A percentile compares a stretch with the other conserved stretches of the same genome.
phyloP scores from a whole-genome alignment of 106 monocot genomes.

The Dactylorhiza incarnata region DNA sequence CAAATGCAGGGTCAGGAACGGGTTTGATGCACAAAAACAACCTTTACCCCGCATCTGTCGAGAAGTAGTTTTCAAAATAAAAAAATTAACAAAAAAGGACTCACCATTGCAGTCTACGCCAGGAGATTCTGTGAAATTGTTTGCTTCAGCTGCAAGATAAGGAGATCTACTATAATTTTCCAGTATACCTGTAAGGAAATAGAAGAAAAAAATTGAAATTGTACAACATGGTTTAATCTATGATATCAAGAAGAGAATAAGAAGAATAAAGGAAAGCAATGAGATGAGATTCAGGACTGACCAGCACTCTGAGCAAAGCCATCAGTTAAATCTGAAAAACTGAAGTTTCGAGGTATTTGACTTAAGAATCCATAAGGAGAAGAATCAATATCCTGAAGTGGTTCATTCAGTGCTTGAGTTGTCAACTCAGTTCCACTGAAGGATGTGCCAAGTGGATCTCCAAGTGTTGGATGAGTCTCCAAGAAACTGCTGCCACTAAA shows the following conservation, averaged over 20 bases:
- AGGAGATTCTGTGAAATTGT: constrained; percentile 48
- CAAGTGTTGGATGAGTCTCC: constrained; percentile 45
- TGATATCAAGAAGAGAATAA: not conserved
- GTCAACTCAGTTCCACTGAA: constrained; percentile 53
- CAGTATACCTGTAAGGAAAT: constrained; percentile 50
- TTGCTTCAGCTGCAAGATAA: constrained; percentile 57
- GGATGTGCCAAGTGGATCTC: constrained; percentile 58
- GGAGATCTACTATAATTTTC: constrained; percentile 82
- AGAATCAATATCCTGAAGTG: constrained; percentile 60
- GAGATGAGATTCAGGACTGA: constrained; percentile 12
- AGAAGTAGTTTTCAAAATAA: not conserved
- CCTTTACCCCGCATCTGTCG: not conserved
- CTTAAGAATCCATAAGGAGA: constrained; percentile 66
- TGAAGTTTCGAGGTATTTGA: constrained; percentile 86
- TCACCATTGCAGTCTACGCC: constrained; percentile 44
- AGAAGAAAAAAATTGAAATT: constrained; percentile 1
- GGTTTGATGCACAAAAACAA: not conserved
- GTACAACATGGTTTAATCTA: not conserved
- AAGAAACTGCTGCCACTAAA: constrained; percentile 47
- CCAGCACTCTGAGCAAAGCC: constrained; percentile 73
- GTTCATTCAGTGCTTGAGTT: constrained; percentile 45
- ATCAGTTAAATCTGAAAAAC: constrained; percentile 88
- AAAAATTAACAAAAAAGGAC: not conserved
- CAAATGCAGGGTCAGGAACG: not conserved
- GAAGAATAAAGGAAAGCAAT: not conserved